Conservation (phyloP, 176 grass and related monocot species). For the Eragrostis nindensis region DNA sequence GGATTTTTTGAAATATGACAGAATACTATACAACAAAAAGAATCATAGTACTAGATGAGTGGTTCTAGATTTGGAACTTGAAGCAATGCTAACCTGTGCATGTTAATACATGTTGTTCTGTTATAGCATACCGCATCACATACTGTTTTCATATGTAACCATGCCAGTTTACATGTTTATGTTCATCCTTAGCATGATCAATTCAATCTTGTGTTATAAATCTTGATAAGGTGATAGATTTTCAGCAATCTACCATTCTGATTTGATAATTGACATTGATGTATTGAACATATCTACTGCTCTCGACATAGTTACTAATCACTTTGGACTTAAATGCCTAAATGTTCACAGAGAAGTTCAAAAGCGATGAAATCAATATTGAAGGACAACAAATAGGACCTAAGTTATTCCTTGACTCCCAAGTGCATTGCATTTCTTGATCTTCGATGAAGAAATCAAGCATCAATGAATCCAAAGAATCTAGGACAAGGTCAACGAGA, state of each 20-base stretch:
- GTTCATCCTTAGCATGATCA: background rate
- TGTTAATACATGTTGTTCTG: background rate
- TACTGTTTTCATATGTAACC: background rate
- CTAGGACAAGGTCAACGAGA: background rate
- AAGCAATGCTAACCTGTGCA: background rate
- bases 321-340: background rate
- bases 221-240: background rate
- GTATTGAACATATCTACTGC: background rate
- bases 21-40: background rate
- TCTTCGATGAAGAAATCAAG: constrained; percentile 3
- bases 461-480: background rate
- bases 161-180: background rate
- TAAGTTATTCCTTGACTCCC: background rate
- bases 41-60: background rate
- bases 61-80: background rate
- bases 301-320: background rate
- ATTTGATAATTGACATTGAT: background rate
- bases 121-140: constrained; percentile 22
- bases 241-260: background rate
- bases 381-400: background rate
- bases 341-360: background rate
- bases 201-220: background rate
- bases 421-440: constrained; percentile 15
- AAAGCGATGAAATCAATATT: constrained; percentile 9
- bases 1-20: background rate